Evolutionary conservation across 1,284 basidiomycete species (phyloP).

Genomic region (Apiotrichum gamsii): DNA sequence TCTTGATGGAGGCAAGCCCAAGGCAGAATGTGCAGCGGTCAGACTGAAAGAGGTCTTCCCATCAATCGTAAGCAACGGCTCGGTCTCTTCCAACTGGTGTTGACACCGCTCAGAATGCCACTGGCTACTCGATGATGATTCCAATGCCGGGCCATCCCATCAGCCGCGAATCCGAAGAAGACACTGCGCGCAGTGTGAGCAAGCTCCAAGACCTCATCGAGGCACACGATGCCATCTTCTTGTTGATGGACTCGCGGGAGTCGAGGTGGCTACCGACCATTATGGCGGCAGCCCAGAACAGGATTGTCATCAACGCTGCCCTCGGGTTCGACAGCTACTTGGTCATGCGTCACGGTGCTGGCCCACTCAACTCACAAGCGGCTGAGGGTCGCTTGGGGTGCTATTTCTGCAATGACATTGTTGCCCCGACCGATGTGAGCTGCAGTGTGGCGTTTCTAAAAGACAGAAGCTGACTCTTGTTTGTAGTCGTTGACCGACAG

Average conservation of each 20-base stretch:
- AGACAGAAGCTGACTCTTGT: too few relatives aligned
- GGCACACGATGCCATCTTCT: slow-evolving; percentile 80
- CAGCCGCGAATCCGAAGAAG: slow-evolving; percentile 53
- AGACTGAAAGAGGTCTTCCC: slow-evolving; percentile 83
- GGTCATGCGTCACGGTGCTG: slow-evolving; percentile 84
- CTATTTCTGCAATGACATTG: slow-evolving; percentile 98
- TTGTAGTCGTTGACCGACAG: slow-evolving; percentile 80
- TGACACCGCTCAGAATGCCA: slow-evolving; percentile 61
- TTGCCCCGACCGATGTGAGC: slow-evolving; percentile 86
- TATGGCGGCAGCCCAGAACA: slow-evolving; percentile 71
- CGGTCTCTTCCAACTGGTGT: too few relatives aligned
- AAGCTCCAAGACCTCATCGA: slow-evolving; percentile 71
- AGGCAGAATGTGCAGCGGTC: slow-evolving; percentile 87
- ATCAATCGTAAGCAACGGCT: slow-evolving; percentile 61
- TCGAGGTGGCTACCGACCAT: slow-evolving; percentile 93
- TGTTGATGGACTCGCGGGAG: slow-evolving; percentile 97
- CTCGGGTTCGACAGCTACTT: slow-evolving; percentile 94
- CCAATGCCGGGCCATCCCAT: slow-evolving; percentile 98
- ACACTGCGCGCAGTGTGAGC: slow-evolving; percentile 55
- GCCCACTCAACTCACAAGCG: not conserved
- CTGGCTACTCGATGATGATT: slow-evolving; percentile 68
- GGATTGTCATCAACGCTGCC: slow-evolving; percentile 93
- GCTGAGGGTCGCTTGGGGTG: slow-evolving; percentile 71
- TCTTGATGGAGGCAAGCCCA: slow-evolving; percentile 84
- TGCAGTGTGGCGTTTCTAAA: too few relatives aligned